phyloP scores from a whole-genome alignment of 1,284 basidiomycete species.

The Leccinum angustisporum region DNA sequence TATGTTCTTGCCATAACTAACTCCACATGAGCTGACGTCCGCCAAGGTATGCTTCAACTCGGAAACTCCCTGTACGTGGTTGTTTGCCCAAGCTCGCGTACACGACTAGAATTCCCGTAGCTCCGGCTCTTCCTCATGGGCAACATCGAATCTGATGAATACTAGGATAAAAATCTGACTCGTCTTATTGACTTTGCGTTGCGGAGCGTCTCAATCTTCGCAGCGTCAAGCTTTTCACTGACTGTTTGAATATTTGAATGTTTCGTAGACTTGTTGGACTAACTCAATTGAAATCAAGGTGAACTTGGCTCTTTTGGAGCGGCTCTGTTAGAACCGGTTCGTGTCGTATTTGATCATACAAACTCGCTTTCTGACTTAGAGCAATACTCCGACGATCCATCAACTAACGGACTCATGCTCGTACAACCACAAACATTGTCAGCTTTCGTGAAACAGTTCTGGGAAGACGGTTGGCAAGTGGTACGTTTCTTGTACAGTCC shows the following conservation, averaged over 20 bases:
- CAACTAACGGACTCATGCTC: conserved; percentile 56
- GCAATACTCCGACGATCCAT: conserved; percentile 74
- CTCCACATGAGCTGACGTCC: not conserved
- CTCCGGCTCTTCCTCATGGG: conserved; percentile 81
- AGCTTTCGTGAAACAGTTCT: conserved; percentile 60
- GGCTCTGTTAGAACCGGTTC: conserved; percentile 72
- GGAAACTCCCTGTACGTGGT: conserved; percentile 59
- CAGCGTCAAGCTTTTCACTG: conserved; percentile 81
- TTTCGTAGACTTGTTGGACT: conserved; percentile 1
- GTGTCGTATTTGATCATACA: conserved; percentile 3
- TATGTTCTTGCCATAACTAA: conserved; percentile 31
- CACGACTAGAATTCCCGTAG: conserved; percentile 34
- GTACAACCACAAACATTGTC: conserved; percentile 53
- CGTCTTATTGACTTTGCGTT: conserved; percentile 58
- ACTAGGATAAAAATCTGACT: conserved; percentile 66
- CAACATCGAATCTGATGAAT: conserved; percentile 52
- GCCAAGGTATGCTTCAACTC: conserved; percentile 56
- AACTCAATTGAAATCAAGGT: conserved; percentile 41
- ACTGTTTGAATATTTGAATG: conserved; percentile 45
- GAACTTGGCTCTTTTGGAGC: conserved; percentile 92
- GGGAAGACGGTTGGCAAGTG: conserved; percentile 68
- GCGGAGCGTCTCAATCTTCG: conserved; percentile 68
- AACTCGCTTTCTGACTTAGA: conserved; percentile 4
- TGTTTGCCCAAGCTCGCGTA: not conserved
- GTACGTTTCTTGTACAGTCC: conserved; percentile 43